Percentiles rank a stretch among this genome's conserved stretches.
These are phyloP conservation scores for Phlebopus sp. DNA, from an alignment of 1,284 basidiomycete species.

Conservation along the genomic window DNA sequence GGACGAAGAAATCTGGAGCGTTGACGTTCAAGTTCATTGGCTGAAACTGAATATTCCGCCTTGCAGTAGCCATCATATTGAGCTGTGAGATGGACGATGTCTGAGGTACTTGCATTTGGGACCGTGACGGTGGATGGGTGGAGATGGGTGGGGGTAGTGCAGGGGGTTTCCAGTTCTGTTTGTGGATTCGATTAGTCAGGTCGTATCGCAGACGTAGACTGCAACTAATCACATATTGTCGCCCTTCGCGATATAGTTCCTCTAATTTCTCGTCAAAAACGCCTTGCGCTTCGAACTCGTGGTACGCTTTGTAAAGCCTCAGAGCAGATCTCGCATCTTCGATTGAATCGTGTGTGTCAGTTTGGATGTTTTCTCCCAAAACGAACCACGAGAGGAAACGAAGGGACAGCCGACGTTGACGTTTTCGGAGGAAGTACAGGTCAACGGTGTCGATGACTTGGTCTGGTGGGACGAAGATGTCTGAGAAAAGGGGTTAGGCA, in stretches of 20 bases:
- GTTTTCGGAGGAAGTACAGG: conserved; percentile 80
- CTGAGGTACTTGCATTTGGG: conserved; percentile 6
- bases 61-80: conserved; percentile 26
- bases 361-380: conserved; percentile 88
- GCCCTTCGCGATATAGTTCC: conserved; percentile 71
- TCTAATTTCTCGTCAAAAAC: conserved; percentile 89
- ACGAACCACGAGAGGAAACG: conserved; percentile 94
- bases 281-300: conserved; percentile 73
- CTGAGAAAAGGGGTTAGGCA: conserved; percentile 39
- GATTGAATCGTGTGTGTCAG: conserved; percentile 93
- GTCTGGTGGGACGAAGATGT: conserved; percentile 92
- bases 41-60: conserved; percentile 21
- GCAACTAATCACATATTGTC: conserved; percentile 72
- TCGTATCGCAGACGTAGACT: background rate
- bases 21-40: conserved; percentile 18
- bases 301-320: conserved; percentile 83
- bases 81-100: conserved; percentile 22
- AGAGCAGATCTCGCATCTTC: conserved; percentile 92
- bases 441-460: conserved; percentile 98
- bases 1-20: conserved; percentile 17
- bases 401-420: conserved; percentile 88
- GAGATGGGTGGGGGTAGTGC: conserved; percentile 21
- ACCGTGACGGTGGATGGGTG: conserved; percentile 4
- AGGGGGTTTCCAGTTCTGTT: conserved; percentile 62
- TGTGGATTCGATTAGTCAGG: conserved; percentile 1